Evolutionary conservation across 805 yeast genomes (phyloP).

Genomic region (Sugiyamaella boreocaroliniensis): DNA sequence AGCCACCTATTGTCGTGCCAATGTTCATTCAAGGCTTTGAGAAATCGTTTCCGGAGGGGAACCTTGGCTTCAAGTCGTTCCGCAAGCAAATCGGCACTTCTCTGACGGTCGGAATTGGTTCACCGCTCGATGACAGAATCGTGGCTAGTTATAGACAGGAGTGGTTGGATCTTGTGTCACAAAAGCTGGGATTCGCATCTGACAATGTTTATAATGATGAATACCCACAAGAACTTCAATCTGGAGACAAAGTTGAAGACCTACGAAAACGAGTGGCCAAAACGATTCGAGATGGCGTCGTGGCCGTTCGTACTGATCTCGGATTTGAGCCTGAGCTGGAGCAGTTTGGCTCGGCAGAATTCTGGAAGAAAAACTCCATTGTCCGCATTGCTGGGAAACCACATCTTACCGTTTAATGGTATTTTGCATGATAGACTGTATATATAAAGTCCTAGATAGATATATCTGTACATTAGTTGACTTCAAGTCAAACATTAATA

Average conservation of each 20-base stretch:
- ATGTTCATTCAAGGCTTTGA: constrained; percentile 83
- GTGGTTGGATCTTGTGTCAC: constrained; percentile 61
- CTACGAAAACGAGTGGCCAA: constrained; percentile 67
- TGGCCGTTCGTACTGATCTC: constrained; percentile 17
- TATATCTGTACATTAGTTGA: not conserved
- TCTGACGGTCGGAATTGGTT: constrained; percentile 64
- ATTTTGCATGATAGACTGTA: not conserved
- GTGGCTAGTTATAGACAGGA: constrained; percentile 56
- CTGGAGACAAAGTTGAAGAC: constrained; percentile 57
- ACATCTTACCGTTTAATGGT: not conserved
- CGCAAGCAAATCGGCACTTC: constrained; percentile 63
- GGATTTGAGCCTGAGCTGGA: constrained; percentile 54
- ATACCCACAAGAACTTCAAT: constrained; percentile 52
- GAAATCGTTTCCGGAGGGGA: constrained; percentile 71
- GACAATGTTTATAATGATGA: constrained; percentile 34
- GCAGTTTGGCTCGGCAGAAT: constrained; percentile 57
- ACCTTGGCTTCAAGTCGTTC: constrained; percentile 36
- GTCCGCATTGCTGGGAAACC: constrained; percentile 7
- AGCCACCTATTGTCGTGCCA: constrained; percentile 82
- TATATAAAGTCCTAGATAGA: not conserved
- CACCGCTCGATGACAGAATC: constrained; percentile 52
- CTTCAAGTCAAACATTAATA: too few relatives aligned
- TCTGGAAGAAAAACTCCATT: constrained; percentile 45
- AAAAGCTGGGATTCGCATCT: constrained; percentile 35
- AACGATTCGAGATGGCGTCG: constrained; percentile 57